Conservation (phyloP, 192 early-diverging fungal species). For the Coemansia sp. region DNA sequence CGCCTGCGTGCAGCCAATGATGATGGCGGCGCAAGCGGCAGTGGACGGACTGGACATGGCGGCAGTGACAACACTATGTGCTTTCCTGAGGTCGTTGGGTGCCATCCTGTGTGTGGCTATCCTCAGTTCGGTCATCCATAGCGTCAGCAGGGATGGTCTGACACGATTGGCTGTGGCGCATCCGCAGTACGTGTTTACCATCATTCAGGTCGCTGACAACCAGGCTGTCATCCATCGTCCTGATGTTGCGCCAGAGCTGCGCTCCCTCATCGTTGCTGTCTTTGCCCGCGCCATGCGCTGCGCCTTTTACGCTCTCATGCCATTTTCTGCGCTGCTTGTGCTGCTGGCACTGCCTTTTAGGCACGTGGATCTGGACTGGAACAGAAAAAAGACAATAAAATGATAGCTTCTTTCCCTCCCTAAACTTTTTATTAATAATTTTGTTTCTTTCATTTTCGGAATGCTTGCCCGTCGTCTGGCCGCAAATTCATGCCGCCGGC, state of each 20-base stretch:
- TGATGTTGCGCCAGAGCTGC: conserved; percentile 27
- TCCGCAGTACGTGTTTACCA: conserved; percentile 31
- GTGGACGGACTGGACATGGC: conserved; percentile 68
- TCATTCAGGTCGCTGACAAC: conserved; percentile 50
- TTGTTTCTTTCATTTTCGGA: neutral
- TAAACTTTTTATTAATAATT: neutral
- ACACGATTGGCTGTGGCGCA: conserved; percentile 39
- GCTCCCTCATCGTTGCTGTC: conserved; percentile 34
- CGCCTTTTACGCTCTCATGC: conserved; percentile 56
- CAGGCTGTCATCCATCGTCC: conserved; percentile 44
- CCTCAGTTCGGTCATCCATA: conserved; percentile 47
- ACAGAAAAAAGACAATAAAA: conserved; percentile 37
- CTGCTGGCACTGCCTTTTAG: conserved; percentile 27
- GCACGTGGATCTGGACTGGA: conserved; percentile 38
- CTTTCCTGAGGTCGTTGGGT: conserved; percentile 56
- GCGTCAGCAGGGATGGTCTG: conserved; percentile 31
- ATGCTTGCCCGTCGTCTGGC: conserved; percentile 2
- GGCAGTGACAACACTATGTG: conserved; percentile 64
- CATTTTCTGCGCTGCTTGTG: conserved; percentile 39
- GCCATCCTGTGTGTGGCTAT: conserved; percentile 47
- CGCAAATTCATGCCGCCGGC: neutral
- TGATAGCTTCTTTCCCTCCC: too few relatives aligned
- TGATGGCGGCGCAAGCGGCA: conserved; percentile 70
- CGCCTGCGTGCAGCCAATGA: conserved; percentile 66
- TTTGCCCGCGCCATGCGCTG: conserved; percentile 55